phyloP scores from a whole-genome alignment of 345 rosid genomes.

The Ceriops tagal region DNA sequence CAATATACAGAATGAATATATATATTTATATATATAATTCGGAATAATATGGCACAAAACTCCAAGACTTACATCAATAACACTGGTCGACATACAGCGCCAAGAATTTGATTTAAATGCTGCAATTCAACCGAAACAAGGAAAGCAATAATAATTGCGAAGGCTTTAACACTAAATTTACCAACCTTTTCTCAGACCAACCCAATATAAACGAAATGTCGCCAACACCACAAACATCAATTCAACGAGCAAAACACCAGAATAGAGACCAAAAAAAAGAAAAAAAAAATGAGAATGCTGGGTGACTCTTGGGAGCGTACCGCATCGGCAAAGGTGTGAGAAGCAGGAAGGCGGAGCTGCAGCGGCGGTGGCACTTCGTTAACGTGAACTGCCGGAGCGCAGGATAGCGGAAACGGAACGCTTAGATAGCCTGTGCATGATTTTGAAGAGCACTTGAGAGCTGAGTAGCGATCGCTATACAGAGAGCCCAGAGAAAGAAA shows the following conservation, averaged over 20 bases:
- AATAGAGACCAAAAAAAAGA: too few relatives aligned
- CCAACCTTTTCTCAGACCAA: too few relatives aligned
- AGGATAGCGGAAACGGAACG: slow-evolving; percentile 62
- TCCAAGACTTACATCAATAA: not conserved
- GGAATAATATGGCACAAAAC: not conserved
- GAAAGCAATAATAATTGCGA: too few relatives aligned
- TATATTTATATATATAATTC: not conserved
- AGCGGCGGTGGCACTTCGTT: slow-evolving; percentile 32
- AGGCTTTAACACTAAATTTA: too few relatives aligned
- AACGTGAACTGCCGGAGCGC: slow-evolving; percentile 37
- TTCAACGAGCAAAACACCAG: too few relatives aligned
- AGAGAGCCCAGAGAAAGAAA: too few relatives aligned
- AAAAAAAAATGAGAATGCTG: not conserved
- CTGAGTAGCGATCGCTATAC: too few relatives aligned
- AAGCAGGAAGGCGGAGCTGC: slow-evolving; percentile 22
- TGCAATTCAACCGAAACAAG: too few relatives aligned
- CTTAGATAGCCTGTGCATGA: slow-evolving; percentile 64
- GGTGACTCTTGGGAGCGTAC: slow-evolving; percentile 24
- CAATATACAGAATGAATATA: not conserved
- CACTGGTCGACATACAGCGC: too few relatives aligned
- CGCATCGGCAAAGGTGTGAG: slow-evolving; percentile 25
- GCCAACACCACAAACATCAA: too few relatives aligned
- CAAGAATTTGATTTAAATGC: too few relatives aligned
- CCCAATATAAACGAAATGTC: too few relatives aligned
- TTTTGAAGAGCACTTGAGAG: not conserved